Evolutionary conservation across 2,329 filamentous ascomycete species (phyloP).

Genomic region (Cladophialophora psammophila): DNA sequence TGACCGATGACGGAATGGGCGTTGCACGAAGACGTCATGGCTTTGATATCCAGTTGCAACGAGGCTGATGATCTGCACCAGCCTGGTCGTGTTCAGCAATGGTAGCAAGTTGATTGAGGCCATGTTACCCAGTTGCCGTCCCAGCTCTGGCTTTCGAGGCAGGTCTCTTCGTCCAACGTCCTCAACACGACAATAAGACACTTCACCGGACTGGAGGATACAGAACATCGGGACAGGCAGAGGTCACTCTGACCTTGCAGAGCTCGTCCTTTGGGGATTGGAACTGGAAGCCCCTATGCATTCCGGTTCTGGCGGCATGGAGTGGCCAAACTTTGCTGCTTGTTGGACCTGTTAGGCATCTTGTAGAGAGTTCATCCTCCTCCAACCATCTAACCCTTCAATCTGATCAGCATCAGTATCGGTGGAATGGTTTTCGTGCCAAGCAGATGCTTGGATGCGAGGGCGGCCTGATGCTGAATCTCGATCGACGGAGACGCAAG

Average conservation of each 20-base stretch:
- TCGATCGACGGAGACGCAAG: neutral
- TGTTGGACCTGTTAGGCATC: neutral
- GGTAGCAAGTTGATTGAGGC: neutral
- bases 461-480: neutral
- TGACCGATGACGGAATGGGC: neutral
- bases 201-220: neutral
- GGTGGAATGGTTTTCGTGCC: too few species aligned
- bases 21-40: constrained; percentile 3
- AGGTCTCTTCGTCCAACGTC: neutral
- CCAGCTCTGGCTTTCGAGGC: neutral
- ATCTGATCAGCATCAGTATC: neutral
- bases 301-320: neutral
- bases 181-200: neutral
- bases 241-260: neutral
- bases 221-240: neutral
- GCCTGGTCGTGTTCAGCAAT: neutral
- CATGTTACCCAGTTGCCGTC: neutral
- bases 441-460: neutral
- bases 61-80: constrained; percentile 5
- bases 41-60: neutral
- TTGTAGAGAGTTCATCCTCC: neutral
- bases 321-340: neutral
- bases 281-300: neutral
- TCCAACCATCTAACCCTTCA: neutral
- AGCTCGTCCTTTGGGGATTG: neutral